phyloP scores from a whole-genome alignment of 495 filamentous ascomycete species.

The Neurospora tetrasperma region DNA sequence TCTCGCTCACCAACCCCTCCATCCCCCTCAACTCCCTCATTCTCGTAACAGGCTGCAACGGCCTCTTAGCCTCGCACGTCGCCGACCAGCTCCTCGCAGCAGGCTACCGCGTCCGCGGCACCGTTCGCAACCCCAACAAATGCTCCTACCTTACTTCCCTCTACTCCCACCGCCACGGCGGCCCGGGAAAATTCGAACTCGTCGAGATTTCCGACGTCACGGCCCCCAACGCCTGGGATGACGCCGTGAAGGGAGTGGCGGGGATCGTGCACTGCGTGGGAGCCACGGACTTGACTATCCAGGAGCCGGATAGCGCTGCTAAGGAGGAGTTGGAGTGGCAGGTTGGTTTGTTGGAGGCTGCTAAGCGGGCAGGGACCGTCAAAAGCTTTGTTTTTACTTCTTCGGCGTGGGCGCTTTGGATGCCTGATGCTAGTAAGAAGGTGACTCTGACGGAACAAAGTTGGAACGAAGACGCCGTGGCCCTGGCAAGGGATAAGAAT shows the following conservation, averaged over 20 bases:
- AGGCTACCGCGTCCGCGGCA: conserved; percentile 44
- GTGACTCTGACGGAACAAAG: conserved; percentile 15
- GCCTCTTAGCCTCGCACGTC: conserved; percentile 45
- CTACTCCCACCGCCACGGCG: conserved; percentile 16
- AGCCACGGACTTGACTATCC: conserved; percentile 6
- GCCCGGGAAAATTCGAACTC: conserved; percentile 13
- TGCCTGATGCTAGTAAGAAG: conserved; percentile 14
- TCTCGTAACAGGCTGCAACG: conserved; percentile 48
- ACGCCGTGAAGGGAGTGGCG: conserved; percentile 14
- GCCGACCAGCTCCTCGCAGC: conserved; percentile 37
- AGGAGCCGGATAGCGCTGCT: conserved; percentile 16
- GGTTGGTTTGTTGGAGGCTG: conserved; percentile 17
- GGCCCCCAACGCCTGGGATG: conserved; percentile 8
- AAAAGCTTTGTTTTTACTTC: conserved; percentile 22
- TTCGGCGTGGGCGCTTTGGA: conserved; percentile 26
- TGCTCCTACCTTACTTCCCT: conserved; percentile 10
- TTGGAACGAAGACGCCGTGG: conserved; percentile 24
- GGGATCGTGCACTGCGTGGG: conserved; percentile 21
- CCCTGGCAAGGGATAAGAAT: conserved; percentile 11
- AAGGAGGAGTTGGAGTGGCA: conserved; percentile 21
- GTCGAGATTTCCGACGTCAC: conserved; percentile 20
- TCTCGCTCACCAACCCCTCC: conserved; percentile 5
- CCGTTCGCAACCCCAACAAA: conserved; percentile 25
- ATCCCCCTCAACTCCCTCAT: conserved; percentile 21
- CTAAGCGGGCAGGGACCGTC: conserved; percentile 11